A percentile compares a stretch with the other conserved stretches of the same genome.
These are phyloP conservation scores for Entomortierella parvispora DNA, from an alignment of 192 early-diverging fungal species.

Conservation along the genomic window DNA sequence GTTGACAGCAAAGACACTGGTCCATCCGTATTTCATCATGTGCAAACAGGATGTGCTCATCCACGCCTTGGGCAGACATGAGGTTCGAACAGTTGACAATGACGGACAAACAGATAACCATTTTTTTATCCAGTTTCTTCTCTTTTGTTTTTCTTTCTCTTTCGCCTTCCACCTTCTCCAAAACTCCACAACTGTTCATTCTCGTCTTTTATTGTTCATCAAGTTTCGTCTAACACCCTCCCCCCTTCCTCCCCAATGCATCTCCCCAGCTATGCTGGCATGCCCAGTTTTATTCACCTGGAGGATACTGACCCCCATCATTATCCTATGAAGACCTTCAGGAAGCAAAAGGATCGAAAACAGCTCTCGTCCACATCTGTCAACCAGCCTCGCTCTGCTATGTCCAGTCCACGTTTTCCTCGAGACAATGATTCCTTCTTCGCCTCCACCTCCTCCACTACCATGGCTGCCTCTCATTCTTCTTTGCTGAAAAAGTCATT, in stretches of 20 bases:
- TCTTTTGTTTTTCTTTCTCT: not conserved
- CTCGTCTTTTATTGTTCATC: not conserved
- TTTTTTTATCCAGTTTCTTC: not conserved
- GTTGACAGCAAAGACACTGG: no score
- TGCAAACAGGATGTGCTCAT: no score
- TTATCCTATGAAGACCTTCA: no score
- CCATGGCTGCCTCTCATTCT: no score
- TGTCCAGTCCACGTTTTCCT: no score
- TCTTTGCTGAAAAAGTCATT: constrained; percentile 10
- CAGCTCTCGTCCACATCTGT: not conserved
- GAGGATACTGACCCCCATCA: constrained; percentile 1
- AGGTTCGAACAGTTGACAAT: no score
- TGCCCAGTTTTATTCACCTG: constrained; percentile 46
- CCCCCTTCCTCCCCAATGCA: constrained; percentile 7
- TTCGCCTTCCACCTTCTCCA: not conserved
- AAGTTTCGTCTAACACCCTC: not conserved
- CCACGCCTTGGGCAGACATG: no score
- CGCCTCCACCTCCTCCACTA: constrained; percentile 1
- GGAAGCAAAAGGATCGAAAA: not conserved
- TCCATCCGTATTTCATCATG: no score
- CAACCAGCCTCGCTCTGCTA: no score
- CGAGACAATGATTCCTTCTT: no score
- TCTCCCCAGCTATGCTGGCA: constrained; percentile 5
- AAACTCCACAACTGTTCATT: not conserved
- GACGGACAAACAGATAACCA: no score